Conservation (phyloP, 1,139 yeast species). For the Neolecta irregularis region DNA sequence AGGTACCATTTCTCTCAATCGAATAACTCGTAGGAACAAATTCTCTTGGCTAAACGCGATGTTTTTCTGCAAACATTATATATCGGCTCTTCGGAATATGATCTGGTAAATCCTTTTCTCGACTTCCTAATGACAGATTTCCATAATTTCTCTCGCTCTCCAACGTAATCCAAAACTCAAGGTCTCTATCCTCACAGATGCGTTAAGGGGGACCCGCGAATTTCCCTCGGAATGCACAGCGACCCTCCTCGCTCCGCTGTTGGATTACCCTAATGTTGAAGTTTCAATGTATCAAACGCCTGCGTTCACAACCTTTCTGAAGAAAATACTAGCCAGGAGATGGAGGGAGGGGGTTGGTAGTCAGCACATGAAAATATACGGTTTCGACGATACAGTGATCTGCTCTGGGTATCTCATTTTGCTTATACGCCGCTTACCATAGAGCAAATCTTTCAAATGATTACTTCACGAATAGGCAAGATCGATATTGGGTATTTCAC, state of each 20-base stretch:
- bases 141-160: too few relatives aligned
- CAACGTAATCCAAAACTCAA: slow-evolving; percentile 41
- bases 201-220: slow-evolving; percentile 84
- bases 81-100: slow-evolving; percentile 69
- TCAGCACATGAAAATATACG: slow-evolving; percentile 95
- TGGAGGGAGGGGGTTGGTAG: slow-evolving; percentile 83
- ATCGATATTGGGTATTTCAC: slow-evolving; percentile 71
- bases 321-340: slow-evolving; percentile 57
- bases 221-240: slow-evolving; percentile 72
- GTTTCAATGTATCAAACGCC: slow-evolving; percentile 85
- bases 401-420: slow-evolving; percentile 41
- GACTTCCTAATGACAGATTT: slow-evolving; percentile 15
- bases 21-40: too few relatives aligned
- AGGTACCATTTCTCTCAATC: too few relatives aligned
- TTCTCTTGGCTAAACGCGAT: slow-evolving; percentile 37
- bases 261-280: slow-evolving; percentile 55
- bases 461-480: slow-evolving; percentile 92
- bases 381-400: slow-evolving; percentile 79
- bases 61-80: slow-evolving; percentile 75
- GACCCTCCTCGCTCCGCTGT: slow-evolving; percentile 50
- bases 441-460: slow-evolving; percentile 73
- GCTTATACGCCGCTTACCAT: background rate
- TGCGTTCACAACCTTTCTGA: slow-evolving; percentile 51
- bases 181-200: slow-evolving; percentile 69
- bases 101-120: slow-evolving; percentile 28